phyloP scores from a whole-genome alignment of 306 rosid genomes.

The Rosa multiflora region DNA sequence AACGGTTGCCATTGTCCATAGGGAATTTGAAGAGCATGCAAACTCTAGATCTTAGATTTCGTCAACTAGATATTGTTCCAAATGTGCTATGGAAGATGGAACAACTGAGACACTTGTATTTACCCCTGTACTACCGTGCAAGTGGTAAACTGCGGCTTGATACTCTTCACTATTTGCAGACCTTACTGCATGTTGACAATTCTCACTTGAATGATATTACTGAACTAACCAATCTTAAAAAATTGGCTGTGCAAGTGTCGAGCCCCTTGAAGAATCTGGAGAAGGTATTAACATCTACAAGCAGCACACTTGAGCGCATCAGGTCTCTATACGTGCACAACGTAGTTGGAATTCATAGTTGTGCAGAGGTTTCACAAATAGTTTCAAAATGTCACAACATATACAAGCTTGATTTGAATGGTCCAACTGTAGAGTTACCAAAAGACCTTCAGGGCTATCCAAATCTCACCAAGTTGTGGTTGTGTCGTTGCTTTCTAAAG shows the following conservation, averaged over 20 bases:
- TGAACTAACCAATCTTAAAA: conserved; percentile 36
- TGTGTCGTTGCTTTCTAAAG: conserved; percentile 37
- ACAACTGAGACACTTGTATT: conserved; percentile 54
- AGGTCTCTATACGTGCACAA: not conserved
- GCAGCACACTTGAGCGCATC: not conserved
- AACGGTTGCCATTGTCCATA: not conserved
- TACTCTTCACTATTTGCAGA: conserved; percentile 38
- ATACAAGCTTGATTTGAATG: not conserved
- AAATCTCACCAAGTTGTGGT: conserved; percentile 38
- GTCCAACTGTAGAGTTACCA: conserved; percentile 15
- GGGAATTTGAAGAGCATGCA: not conserved
- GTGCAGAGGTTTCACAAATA: not conserved
- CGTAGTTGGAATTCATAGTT: not conserved
- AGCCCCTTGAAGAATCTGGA: not conserved
- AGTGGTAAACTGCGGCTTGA: conserved; percentile 23
- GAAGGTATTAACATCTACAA: not conserved
- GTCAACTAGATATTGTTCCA: conserved; percentile 1
- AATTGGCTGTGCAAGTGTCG: conserved; percentile 22
- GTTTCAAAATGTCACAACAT: not conserved
- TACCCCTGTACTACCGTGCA: conserved; percentile 30
- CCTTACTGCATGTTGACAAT: conserved; percentile 34
- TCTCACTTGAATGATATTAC: conserved; percentile 37
- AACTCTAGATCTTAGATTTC: not conserved
- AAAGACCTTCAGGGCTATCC: conserved; percentile 21
- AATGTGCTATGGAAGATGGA: conserved; percentile 34